Percentiles rank a stretch among this genome's conserved stretches.
Evolutionary conservation across 2,329 filamentous ascomycete genomes (phyloP).

Genomic region (Chaetoscypha palmicola): DNA sequence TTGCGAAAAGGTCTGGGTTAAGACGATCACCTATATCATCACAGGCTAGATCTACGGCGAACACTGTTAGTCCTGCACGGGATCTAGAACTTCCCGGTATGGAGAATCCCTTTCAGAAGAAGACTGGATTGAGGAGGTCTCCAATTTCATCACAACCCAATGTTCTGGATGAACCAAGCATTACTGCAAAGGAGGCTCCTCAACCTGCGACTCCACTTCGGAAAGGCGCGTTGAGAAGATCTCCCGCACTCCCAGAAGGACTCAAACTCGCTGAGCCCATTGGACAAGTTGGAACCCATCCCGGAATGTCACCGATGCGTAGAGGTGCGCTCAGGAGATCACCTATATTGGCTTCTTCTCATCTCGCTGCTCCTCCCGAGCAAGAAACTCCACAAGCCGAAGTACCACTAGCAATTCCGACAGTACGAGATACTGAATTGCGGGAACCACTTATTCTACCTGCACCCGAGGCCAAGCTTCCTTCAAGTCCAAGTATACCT

Average conservation of each 20-base stretch:
- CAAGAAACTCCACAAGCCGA: background rate
- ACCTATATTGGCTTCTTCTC: constrained; percentile 1
- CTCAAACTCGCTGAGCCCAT: background rate
- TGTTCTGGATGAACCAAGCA: background rate
- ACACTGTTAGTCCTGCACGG: no score
- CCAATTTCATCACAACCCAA: constrained; percentile 7
- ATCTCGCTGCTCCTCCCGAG: background rate
- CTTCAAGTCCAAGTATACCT: background rate
- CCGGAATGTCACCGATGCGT: background rate
- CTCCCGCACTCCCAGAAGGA: constrained; percentile 1
- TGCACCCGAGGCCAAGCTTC: background rate
- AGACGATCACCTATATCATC: constrained; percentile 21
- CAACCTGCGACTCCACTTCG: background rate
- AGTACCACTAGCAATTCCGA: constrained; percentile 10
- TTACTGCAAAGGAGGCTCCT: background rate
- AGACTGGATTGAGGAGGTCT: constrained; percentile 12
- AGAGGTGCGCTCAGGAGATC: background rate
- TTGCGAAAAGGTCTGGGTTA: constrained; percentile 24
- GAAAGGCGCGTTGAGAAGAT: constrained; percentile 10
- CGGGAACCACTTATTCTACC: background rate
- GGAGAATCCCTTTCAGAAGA: constrained; percentile 24
- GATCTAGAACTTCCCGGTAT: background rate
- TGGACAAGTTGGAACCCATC: background rate
- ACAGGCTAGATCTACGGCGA: no score
- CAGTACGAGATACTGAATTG: constrained; percentile 5